Conservation (phyloP, 768 basidiomycete species). For the Suillus clintonianus region DNA sequence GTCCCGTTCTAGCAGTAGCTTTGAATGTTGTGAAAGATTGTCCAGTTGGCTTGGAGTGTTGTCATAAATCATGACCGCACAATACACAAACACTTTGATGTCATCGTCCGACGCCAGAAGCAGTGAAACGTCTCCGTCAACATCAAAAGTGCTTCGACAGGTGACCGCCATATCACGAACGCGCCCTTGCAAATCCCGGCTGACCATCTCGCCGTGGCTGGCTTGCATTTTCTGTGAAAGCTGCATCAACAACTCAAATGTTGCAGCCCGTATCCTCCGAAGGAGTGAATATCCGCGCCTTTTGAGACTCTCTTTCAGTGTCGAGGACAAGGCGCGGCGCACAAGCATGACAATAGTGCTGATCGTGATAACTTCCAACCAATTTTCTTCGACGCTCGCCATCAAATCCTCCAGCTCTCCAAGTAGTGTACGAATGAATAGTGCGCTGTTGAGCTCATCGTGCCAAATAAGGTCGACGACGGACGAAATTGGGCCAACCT, state of each 20-base stretch:
- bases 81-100: conserved; percentile 23
- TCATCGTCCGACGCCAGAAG: conserved; percentile 27
- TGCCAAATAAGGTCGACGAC: conserved; percentile 40
- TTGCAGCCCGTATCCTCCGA: conserved; percentile 30
- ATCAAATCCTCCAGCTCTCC: conserved; percentile 37
- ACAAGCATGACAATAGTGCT: conserved; percentile 36
- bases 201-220: conserved; percentile 5
- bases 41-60: conserved; percentile 20
- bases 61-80: conserved; percentile 25
- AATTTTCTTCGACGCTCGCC: conserved; percentile 40
- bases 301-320: conserved; percentile 11
- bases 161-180: conserved; percentile 39
- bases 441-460: conserved; percentile 27
- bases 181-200: conserved; percentile 19
- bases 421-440: conserved; percentile 41
- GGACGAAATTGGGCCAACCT: conserved; percentile 37
- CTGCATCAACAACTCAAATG: conserved; percentile 40
- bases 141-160: conserved; percentile 39
- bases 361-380: conserved; percentile 37
- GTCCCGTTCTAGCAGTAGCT: conserved; percentile 30
- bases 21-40: conserved; percentile 7
- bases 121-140: conserved; percentile 11
- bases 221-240: conserved; percentile 25
- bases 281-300: conserved; percentile 27
- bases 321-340: conserved; percentile 38